A percentile compares a stretch with the other conserved stretches of the same genome.
phyloP scores from a whole-genome alignment of 805 yeast species.

The Lipomyces mesembrius region DNA sequence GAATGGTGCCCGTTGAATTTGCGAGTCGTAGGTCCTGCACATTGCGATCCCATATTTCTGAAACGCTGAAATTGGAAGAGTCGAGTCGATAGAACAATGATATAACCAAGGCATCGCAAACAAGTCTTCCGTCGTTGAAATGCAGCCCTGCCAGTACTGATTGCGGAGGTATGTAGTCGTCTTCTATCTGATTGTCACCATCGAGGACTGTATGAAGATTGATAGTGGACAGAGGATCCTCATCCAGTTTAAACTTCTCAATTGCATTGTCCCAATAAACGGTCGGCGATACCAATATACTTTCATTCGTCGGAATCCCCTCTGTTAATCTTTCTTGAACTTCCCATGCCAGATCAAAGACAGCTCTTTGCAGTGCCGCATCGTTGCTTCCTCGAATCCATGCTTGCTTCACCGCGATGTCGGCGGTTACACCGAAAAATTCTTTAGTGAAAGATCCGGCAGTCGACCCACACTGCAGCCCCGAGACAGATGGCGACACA shows the following conservation, averaged over 20 bases:
- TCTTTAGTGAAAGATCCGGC: background rate
- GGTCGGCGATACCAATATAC: constrained; percentile 47
- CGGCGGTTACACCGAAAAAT: constrained; percentile 31
- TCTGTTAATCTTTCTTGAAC: constrained; percentile 46
- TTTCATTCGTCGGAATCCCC: constrained; percentile 40
- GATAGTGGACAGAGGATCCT: constrained; percentile 49
- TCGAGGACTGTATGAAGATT: constrained; percentile 24
- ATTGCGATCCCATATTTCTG: constrained; percentile 15
- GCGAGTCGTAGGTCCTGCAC: background rate
- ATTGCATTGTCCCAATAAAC: constrained; percentile 51
- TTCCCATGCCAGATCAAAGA: constrained; percentile 46
- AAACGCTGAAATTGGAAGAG: background rate
- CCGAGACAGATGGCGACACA: background rate
- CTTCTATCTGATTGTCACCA: background rate
- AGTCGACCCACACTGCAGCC: constrained; percentile 5
- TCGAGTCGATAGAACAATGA: constrained; percentile 12
- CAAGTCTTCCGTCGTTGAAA: constrained; percentile 9
- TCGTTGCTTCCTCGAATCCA: constrained; percentile 45
- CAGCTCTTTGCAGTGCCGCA: constrained; percentile 46
- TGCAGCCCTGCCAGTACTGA: constrained; percentile 7
- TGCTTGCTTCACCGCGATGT: constrained; percentile 46
- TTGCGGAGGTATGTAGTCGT: background rate
- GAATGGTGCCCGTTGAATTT: background rate
- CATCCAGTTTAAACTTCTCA: constrained; percentile 44
- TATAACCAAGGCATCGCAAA: constrained; percentile 12